A percentile compares a stretch with the other conserved stretches of the same genome.
phyloP scores from a whole-genome alignment of 768 basidiomycete species.

The Xerocomus potaroensis region DNA sequence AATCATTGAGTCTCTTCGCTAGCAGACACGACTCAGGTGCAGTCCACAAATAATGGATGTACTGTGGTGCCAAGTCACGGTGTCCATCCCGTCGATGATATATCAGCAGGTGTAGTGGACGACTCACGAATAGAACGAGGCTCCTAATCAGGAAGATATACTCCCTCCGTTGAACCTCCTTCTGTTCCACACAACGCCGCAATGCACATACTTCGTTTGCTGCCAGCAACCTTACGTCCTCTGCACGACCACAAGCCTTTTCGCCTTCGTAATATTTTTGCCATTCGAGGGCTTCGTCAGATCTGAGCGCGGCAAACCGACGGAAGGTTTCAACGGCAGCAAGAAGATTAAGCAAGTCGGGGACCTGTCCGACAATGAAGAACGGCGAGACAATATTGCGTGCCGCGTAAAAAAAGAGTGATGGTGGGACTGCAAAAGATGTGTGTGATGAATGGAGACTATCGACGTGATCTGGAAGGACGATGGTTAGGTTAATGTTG shows the following conservation, averaged over 20 bases:
- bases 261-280: constrained; percentile 20
- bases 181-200: constrained; percentile 8
- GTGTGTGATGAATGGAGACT: not conserved
- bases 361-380: constrained; percentile 30
- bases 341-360: constrained; percentile 27
- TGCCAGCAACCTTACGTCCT: constrained; percentile 18
- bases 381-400: constrained; percentile 28
- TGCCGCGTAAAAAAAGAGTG: constrained; percentile 23
- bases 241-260: not conserved
- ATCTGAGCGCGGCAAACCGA: constrained; percentile 12
- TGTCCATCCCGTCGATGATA: no score
- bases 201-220: constrained; percentile 14
- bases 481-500: not conserved
- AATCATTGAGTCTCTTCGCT: constrained; percentile 17
- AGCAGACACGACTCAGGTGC: constrained; percentile 26
- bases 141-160: constrained; percentile 22
- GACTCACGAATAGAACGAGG: constrained; percentile 21
- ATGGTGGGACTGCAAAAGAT: constrained; percentile 6
- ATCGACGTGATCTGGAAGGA: constrained; percentile 11
- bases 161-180: constrained; percentile 13
- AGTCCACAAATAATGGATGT: constrained; percentile 28
- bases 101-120: no score
- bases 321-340: constrained; percentile 22
- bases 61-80: constrained; percentile 9
- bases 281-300: constrained; percentile 23